A percentile compares a stretch with the other conserved stretches of the same genome.
These are phyloP conservation scores for Leucaena leucocephala DNA, from an alignment of 306 rosid species.

Conservation along the genomic window DNA sequence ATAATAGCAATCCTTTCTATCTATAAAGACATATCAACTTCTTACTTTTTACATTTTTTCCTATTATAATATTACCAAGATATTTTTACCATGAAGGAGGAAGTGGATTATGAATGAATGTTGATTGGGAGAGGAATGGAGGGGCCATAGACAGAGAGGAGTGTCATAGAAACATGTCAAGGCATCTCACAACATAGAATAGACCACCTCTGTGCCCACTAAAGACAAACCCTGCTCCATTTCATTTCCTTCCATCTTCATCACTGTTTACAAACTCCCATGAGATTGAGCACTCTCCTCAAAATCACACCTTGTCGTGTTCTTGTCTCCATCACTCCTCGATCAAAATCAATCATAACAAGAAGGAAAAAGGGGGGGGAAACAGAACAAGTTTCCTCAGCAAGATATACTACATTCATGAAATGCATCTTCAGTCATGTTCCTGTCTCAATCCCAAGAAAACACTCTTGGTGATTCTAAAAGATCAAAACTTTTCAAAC, in stretches of 20 bases:
- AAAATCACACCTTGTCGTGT: conserved; percentile 21
- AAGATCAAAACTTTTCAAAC: not conserved
- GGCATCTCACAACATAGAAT: conserved; percentile 39
- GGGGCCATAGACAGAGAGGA: conserved; percentile 29
- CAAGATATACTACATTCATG: not conserved
- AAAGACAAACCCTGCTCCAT: conserved; percentile 41
- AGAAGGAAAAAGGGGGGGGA: too few species aligned
- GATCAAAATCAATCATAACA: not conserved
- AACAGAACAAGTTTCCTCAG: not conserved
- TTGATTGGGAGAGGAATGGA: conserved; percentile 9
- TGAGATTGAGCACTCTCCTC: not conserved
- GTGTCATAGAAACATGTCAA: conserved; percentile 44
- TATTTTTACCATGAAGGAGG: not conserved
- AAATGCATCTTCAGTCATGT: conserved; percentile 2
- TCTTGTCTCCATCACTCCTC: not conserved
- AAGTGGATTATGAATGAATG: not conserved
- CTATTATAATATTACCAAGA: too few species aligned
- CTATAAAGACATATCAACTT: too few species aligned
- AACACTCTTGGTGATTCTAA: not conserved
- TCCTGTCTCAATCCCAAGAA: not conserved
- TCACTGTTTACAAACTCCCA: conserved; percentile 5
- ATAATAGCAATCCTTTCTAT: too few species aligned
- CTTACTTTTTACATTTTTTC: too few species aligned
- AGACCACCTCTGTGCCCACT: conserved; percentile 41
- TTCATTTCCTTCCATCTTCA: conserved; percentile 7